phyloP scores from a whole-genome alignment of 441 rosid species.

The Erodium moschatum region DNA sequence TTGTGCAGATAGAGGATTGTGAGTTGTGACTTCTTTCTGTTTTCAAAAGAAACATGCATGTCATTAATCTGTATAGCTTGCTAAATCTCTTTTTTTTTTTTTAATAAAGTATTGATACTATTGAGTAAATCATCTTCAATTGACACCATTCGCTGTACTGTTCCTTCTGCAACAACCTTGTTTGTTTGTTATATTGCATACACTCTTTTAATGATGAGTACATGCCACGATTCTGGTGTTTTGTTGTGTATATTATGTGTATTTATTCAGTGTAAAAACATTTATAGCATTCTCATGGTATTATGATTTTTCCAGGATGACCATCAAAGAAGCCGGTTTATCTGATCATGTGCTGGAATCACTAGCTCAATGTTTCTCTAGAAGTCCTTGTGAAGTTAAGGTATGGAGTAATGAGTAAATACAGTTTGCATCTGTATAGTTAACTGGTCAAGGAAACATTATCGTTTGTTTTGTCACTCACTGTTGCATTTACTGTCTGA shows the following conservation, averaged over 20 bases:
- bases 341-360: slow-evolving; percentile 62
- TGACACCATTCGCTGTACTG: not conserved
- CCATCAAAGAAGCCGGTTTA: slow-evolving; percentile 55
- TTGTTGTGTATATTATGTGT: slow-evolving; percentile 4
- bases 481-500: slow-evolving; percentile 22
- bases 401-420: slow-evolving; percentile 32
- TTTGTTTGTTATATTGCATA: no score
- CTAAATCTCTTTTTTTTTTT: not conserved
- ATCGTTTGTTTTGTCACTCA: not conserved
- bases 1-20: not conserved
- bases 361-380: slow-evolving; percentile 55
- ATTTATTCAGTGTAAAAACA: not conserved
- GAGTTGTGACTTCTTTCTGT: not conserved
- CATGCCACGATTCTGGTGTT: not conserved
- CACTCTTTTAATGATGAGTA: not conserved
- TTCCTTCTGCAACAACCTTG: not conserved
- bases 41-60: not conserved
- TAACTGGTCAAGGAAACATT: not conserved
- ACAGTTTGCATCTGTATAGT: not conserved
- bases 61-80: not conserved
- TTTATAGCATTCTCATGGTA: slow-evolving; percentile 14
- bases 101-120: not conserved
- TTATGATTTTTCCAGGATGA: slow-evolving; percentile 51
- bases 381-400: slow-evolving; percentile 70
- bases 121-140: not conserved